Conservation (phyloP, 306 rosid genomes). For the Acmispon strigosus region DNA sequence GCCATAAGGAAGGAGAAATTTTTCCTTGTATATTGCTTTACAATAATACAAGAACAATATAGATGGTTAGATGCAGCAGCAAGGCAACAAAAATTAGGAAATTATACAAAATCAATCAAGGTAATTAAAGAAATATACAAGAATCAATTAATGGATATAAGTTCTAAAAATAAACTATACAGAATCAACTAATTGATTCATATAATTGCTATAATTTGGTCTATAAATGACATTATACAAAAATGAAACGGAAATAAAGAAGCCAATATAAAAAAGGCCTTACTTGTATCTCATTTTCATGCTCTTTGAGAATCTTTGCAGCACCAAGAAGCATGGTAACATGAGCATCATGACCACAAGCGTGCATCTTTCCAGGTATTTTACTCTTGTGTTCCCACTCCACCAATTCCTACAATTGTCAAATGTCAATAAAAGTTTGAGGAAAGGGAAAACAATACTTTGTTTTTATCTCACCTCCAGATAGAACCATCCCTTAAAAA, state of each 20-base stretch:
- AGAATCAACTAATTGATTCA: too few relatives aligned
- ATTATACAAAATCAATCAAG: too few relatives aligned
- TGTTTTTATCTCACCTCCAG: background rate
- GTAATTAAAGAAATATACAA: too few relatives aligned
- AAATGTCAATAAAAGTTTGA: background rate
- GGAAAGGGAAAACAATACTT: background rate
- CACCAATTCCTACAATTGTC: slow-evolving; percentile 49
- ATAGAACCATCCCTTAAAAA: background rate
- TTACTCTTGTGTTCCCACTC: slow-evolving; percentile 62
- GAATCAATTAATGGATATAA: too few relatives aligned
- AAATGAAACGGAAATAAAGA: background rate
- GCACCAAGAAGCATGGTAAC: slow-evolving; percentile 80
- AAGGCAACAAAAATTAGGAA: too few relatives aligned
- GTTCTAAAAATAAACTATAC: too few relatives aligned
- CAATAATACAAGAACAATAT: too few relatives aligned
- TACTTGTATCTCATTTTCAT: slow-evolving; percentile 40
- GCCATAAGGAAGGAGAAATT: too few relatives aligned
- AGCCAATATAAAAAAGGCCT: background rate
- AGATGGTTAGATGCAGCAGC: too few relatives aligned
- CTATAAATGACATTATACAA: background rate
- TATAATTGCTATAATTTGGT: too few relatives aligned
- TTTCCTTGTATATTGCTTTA: too few relatives aligned
- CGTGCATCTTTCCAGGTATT: slow-evolving; percentile 72
- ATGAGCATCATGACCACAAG: slow-evolving; percentile 82
- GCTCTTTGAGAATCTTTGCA: slow-evolving; percentile 69